These are phyloP conservation scores for Pelargonium cotyledonis DNA, from an alignment of 441 rosid species.

Conservation along the genomic window DNA sequence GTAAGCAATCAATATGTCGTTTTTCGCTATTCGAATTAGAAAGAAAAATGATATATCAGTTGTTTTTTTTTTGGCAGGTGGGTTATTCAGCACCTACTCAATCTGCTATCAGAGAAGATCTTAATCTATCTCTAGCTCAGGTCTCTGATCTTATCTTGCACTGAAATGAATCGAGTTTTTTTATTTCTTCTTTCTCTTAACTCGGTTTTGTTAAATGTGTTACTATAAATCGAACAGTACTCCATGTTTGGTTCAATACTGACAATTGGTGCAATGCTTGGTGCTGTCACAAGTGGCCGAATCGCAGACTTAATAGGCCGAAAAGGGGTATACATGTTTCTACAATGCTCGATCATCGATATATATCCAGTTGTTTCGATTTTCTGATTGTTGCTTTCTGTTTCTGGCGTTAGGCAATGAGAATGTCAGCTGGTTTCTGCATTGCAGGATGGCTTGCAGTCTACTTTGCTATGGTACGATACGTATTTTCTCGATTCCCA, in stretches of 20 bases:
- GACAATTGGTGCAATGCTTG: slow-evolving; percentile 82
- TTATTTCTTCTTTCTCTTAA: not conserved
- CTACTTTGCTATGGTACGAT: slow-evolving; percentile 44
- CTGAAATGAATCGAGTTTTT: not conserved
- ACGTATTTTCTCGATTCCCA: not conserved
- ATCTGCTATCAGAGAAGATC: slow-evolving; percentile 51
- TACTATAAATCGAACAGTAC: slow-evolving; percentile 39
- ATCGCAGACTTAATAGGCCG: slow-evolving; percentile 67
- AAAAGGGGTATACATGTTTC: slow-evolving; percentile 40
- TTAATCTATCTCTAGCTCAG: slow-evolving; percentile 57
- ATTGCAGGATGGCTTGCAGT: slow-evolving; percentile 54
- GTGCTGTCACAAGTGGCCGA: slow-evolving; percentile 72
- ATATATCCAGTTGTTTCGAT: slow-evolving; percentile 6
- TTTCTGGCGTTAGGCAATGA: slow-evolving; percentile 43
- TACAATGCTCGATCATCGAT: not conserved
- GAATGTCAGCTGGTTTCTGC: slow-evolving; percentile 54
- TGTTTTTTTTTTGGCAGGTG: slow-evolving; percentile 28
- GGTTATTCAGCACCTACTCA: slow-evolving; percentile 80
- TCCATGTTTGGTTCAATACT: slow-evolving; percentile 76
- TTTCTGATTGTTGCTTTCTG: slow-evolving; percentile 9
- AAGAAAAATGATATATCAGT: not conserved
- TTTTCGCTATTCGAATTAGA: too few species aligned
- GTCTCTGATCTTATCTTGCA: slow-evolving; percentile 20
- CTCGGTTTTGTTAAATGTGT: not conserved
- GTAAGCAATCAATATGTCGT: not conserved